Percentiles rank a stretch among this genome's conserved stretches.
These are phyloP conservation scores for Pelargonium nanum DNA, from an alignment of 345 rosid genomes.

Conservation along the genomic window DNA sequence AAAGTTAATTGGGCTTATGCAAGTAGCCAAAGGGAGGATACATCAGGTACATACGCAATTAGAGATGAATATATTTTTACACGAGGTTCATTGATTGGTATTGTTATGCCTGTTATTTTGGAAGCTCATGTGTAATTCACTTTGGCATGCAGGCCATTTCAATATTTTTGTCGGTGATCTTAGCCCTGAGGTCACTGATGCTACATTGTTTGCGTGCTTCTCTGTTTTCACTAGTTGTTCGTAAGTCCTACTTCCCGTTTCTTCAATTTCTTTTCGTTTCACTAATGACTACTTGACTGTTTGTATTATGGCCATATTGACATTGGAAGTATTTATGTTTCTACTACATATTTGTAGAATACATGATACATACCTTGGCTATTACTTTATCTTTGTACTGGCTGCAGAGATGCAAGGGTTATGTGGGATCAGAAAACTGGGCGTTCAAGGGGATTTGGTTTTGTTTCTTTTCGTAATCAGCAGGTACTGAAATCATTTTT, in stretches of 20 bases:
- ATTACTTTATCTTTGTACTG: background rate
- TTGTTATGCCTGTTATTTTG: background rate
- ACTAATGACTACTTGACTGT: background rate
- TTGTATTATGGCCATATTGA: background rate
- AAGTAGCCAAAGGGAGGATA: conserved; percentile 96
- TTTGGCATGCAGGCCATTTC: conserved; percentile 48
- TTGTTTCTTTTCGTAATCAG: conserved; percentile 78
- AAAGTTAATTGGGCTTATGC: conserved; percentile 99
- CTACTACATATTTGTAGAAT: too few relatives aligned
- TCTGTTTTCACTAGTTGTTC: conserved; percentile 62
- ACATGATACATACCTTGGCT: too few relatives aligned
- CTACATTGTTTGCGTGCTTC: conserved; percentile 69
- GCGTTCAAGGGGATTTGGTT: conserved; percentile 91
- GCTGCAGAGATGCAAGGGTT: conserved; percentile 65
- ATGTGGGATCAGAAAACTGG: conserved; percentile 99
- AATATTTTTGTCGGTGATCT: conserved; percentile 91
- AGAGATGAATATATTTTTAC: background rate
- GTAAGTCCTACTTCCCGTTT: conserved; percentile 35
- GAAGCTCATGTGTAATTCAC: conserved; percentile 3
- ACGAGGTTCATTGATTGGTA: background rate
- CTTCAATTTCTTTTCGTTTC: background rate
- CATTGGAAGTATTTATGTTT: too few relatives aligned
- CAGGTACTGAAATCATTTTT: conserved; percentile 28
- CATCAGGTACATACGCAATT: conserved; percentile 57
- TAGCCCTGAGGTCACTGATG: conserved; percentile 85